phyloP scores from a whole-genome alignment of 2,329 filamentous ascomycete species.

The Clonostachys solani region DNA sequence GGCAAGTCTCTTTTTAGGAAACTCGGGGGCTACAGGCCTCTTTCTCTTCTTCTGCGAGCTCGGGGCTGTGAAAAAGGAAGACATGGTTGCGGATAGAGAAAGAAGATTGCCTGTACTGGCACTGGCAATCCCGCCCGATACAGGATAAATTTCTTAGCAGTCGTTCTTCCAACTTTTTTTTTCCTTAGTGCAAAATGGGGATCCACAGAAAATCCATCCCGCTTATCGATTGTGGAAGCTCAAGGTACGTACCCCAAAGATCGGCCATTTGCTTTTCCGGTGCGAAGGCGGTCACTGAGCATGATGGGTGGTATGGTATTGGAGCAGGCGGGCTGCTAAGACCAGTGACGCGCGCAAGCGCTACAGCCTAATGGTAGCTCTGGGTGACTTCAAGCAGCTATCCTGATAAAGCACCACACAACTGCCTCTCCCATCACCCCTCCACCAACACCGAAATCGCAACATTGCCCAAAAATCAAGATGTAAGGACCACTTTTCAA shows the following conservation, averaged over 20 bases:
- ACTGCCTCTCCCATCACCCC: background rate
- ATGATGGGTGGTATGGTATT: constrained; percentile 1
- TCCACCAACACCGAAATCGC: background rate
- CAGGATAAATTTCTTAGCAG: too few relatives aligned
- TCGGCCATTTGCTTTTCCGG: constrained; percentile 2
- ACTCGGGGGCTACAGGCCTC: constrained; percentile 50
- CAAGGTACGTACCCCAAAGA: too few relatives aligned
- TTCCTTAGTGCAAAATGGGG: background rate
- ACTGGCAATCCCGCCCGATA: too few relatives aligned
- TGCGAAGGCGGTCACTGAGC: constrained; percentile 7
- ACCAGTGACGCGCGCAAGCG: constrained; percentile 23
- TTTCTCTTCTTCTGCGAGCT: constrained; percentile 90
- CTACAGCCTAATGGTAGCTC: constrained; percentile 24
- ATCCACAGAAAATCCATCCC: too few relatives aligned
- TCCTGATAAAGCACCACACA: background rate
- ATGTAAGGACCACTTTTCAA: constrained; percentile 1
- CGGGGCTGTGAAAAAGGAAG: constrained; percentile 91
- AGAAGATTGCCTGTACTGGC: background rate
- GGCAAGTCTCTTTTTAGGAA: constrained; percentile 56
- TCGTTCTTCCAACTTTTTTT: constrained; percentile 4
- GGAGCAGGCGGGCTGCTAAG: background rate
- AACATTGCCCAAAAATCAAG: constrained; percentile 1
- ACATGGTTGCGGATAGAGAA: constrained; percentile 54
- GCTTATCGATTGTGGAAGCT: background rate
- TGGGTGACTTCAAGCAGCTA: background rate